phyloP scores from a whole-genome alignment of 2,329 filamentous ascomycete genomes.

The Colletotrichum salicis region DNA sequence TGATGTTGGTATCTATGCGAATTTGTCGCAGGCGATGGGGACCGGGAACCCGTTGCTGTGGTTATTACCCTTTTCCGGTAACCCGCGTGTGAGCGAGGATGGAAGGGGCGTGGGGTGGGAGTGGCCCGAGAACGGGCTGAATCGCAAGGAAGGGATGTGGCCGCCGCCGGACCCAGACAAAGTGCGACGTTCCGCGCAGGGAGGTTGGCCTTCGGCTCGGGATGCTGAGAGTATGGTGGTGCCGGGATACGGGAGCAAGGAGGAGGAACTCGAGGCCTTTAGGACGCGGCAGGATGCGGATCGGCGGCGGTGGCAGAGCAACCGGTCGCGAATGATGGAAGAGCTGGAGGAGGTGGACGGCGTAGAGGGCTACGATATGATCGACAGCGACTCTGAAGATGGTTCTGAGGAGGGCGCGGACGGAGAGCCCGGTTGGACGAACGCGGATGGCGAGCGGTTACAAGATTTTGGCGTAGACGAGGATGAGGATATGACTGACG shows the following conservation, averaged over 20 bases:
- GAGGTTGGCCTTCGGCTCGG: constrained; percentile 50
- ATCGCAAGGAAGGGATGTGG: constrained; percentile 70
- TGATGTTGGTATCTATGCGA: constrained; percentile 79
- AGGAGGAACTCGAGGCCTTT: constrained; percentile 62
- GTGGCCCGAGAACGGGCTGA: constrained; percentile 83
- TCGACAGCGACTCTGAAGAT: constrained; percentile 65
- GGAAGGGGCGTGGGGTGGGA: constrained; percentile 62
- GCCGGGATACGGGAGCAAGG: constrained; percentile 49
- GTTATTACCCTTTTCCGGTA: constrained; percentile 74
- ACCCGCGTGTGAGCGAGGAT: constrained; percentile 53
- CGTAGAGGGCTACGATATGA: constrained; percentile 60
- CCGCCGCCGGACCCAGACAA: constrained; percentile 73
- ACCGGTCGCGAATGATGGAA: constrained; percentile 53
- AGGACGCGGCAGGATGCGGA: constrained; percentile 60
- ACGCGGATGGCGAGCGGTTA: constrained; percentile 78
- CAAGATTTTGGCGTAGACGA: constrained; percentile 85
- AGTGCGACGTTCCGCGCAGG: constrained; percentile 54
- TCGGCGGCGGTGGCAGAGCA: constrained; percentile 46
- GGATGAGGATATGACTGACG: constrained; percentile 60
- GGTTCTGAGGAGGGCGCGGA: constrained; percentile 63
- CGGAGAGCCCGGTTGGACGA: constrained; percentile 70
- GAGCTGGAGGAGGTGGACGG: constrained; percentile 65
- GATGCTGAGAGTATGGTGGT: constrained; percentile 45
- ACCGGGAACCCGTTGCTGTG: constrained; percentile 72
- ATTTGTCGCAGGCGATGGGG: constrained; percentile 82